Evolutionary conservation across 768 basidiomycete species (phyloP).

Genomic region (Lactarius indigo): DNA sequence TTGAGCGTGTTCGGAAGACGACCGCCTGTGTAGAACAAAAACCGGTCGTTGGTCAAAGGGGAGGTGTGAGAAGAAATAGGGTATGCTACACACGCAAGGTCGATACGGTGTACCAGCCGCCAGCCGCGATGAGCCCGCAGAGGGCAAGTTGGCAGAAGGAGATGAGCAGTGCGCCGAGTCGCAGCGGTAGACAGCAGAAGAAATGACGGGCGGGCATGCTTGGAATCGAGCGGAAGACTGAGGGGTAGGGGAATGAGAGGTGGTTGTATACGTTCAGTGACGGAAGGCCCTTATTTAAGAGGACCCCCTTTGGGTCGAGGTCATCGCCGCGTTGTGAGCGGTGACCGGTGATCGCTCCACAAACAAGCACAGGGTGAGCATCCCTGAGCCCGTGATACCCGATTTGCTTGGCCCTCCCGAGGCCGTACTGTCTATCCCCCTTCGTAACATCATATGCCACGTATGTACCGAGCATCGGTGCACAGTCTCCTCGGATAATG

Average conservation of each 20-base stretch:
- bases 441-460: not conserved
- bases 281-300: not conserved
- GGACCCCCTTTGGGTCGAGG: not conserved
- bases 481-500: not conserved
- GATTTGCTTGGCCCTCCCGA: not conserved
- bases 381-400: not conserved
- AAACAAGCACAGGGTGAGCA: not conserved
- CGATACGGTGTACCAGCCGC: conserved; percentile 2
- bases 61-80: not conserved
- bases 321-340: not conserved
- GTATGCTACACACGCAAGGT: conserved; percentile 13
- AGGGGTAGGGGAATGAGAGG: not conserved
- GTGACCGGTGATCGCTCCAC: not conserved
- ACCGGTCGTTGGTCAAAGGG: not conserved
- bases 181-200: conserved; percentile 23
- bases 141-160: conserved; percentile 15
- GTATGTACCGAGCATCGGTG: not conserved
- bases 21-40: conserved; percentile 3
- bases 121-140: conserved; percentile 15
- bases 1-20: conserved; percentile 2
- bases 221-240: not conserved
- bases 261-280: not conserved
- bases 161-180: conserved; percentile 25
- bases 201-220: conserved; percentile 23
- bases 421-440: not conserved